phyloP scores from a whole-genome alignment of 208 protist species.

The Acanthamoeba sp. region DNA sequence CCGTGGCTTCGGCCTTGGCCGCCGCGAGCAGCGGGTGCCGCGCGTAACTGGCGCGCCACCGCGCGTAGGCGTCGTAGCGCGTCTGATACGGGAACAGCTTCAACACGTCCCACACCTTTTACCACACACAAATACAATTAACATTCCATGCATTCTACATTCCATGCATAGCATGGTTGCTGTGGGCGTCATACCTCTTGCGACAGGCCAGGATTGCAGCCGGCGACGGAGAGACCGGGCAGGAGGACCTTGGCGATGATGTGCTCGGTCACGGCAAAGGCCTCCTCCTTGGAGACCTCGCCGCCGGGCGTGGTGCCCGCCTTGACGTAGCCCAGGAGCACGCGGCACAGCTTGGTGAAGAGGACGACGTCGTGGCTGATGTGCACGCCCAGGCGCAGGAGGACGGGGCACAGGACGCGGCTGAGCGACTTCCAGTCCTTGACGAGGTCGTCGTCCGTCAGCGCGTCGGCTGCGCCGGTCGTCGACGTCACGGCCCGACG shows the following conservation, averaged over 20 bases:
- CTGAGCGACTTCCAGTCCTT: background rate
- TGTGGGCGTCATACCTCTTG: background rate
- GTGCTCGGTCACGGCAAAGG: background rate
- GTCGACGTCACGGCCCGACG: background rate
- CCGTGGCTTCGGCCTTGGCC: slow-evolving; percentile 31
- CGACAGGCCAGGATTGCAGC: background rate
- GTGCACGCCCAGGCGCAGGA: slow-evolving; percentile 16
- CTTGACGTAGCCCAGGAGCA: background rate
- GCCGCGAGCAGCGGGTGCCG: background rate
- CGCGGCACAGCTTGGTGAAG: slow-evolving; percentile 37
- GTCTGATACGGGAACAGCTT: slow-evolving; percentile 65
- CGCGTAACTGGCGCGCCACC: slow-evolving; percentile 60
- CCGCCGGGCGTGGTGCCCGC: background rate
- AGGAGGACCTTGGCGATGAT: slow-evolving; percentile 38
- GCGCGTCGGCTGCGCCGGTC: background rate
- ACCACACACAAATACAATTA: background rate
- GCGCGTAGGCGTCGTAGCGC: slow-evolving; percentile 73
- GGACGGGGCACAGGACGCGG: background rate
- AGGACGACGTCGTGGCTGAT: slow-evolving; percentile 13
- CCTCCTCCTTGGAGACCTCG: background rate
- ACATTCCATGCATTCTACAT: slow-evolving; percentile 28
- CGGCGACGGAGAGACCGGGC: background rate
- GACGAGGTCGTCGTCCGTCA: slow-evolving; percentile 9
- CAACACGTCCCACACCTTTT: slow-evolving; percentile 76
- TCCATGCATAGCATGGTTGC: background rate